Conservation (phyloP, 768 basidiomycete genomes). For the Hygrocybe coccinea region DNA sequence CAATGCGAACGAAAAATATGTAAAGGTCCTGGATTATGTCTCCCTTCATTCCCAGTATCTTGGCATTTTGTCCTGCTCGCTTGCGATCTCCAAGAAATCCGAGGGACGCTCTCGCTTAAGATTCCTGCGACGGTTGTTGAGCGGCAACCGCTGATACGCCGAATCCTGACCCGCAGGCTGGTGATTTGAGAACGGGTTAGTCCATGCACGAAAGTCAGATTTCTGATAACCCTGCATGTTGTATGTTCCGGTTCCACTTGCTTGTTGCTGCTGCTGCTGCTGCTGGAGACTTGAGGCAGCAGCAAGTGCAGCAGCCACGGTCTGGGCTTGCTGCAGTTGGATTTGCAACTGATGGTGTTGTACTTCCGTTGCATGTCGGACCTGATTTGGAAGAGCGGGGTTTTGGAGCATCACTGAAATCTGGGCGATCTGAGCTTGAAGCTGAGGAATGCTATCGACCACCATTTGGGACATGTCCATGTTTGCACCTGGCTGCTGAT, state of each 20-base stretch:
- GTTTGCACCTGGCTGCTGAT: conserved; percentile 60
- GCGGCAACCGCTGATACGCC: conserved; percentile 79
- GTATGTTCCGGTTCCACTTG: conserved; percentile 29
- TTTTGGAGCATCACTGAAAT: conserved; percentile 77
- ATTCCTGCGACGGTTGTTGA: conserved; percentile 75
- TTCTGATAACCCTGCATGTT: conserved; percentile 43
- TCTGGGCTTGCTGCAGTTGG: conserved; percentile 74
- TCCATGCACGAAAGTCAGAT: conserved; percentile 25
- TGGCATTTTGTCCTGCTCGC: conserved; percentile 60
- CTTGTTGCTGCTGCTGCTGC: conserved; percentile 40
- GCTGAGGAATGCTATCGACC: conserved; percentile 69
- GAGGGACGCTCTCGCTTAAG: conserved; percentile 79
- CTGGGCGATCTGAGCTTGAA: conserved; percentile 83
- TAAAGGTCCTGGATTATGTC: not conserved
- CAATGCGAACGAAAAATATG: not conserved
- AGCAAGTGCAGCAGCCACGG: conserved; percentile 60
- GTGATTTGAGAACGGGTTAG: conserved; percentile 54
- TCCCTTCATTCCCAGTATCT: conserved; percentile 69
- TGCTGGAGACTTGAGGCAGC: conserved; percentile 53
- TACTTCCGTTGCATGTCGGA: conserved; percentile 76
- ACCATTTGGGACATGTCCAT: conserved; percentile 70
- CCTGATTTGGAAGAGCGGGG: conserved; percentile 61
- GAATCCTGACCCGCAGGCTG: conserved; percentile 70
- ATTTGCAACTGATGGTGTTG: conserved; percentile 78
- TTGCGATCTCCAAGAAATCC: conserved; percentile 75